Evolutionary conservation across 129 eudicot genomes (phyloP).

Genomic region (Arctium lappa): DNA sequence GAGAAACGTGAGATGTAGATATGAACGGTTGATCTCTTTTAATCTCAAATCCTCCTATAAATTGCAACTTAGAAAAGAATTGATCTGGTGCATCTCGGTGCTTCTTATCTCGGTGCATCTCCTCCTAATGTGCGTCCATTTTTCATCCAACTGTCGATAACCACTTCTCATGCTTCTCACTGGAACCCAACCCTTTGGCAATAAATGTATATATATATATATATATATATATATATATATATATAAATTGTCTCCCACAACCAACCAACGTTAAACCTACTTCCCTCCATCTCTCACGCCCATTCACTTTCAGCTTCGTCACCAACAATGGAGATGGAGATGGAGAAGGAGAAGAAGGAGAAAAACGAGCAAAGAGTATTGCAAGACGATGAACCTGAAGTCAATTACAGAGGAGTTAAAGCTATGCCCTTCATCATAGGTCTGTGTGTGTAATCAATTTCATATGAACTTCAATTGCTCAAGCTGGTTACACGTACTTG

Average conservation of each 20-base stretch:
- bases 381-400: slow-evolving; percentile 37
- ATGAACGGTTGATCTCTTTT: too few species aligned
- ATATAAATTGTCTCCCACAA: neutral
- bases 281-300: neutral
- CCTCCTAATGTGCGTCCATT: too few species aligned
- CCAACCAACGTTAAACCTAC: slow-evolving; percentile 2
- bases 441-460: neutral
- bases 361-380: slow-evolving; percentile 4
- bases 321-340: slow-evolving; percentile 7
- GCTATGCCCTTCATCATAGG: slow-evolving; percentile 81
- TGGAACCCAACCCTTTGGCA: neutral
- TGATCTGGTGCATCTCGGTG: too few species aligned
- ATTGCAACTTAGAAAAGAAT: too few species aligned
- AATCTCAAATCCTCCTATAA: too few species aligned
- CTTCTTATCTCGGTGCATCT: too few species aligned
- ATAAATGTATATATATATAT: neutral
- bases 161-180: too few species aligned
- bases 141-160: too few species aligned
- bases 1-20: too few species aligned
- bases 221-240: too few species aligned
- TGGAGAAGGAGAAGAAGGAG: neutral
- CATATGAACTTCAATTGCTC: neutral
- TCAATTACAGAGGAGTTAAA: slow-evolving; percentile 63
- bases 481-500: neutral
- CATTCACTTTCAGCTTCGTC: neutral